Percentiles rank a stretch among this genome's conserved stretches.
Evolutionary conservation across 148 eudicot species (phyloP).

Genomic region (Vaccinium macrocarpon): DNA sequence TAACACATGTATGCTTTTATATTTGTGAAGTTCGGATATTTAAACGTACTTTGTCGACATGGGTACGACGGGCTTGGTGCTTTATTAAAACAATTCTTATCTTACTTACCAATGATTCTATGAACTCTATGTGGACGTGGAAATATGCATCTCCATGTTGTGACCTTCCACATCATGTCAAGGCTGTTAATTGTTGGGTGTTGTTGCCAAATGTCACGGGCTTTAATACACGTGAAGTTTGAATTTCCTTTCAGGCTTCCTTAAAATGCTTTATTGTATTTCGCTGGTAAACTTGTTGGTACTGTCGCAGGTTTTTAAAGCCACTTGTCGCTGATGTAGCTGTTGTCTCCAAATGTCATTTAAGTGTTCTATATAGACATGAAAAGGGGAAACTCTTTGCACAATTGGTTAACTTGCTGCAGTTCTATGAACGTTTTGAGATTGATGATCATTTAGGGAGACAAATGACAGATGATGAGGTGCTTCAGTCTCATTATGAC

Average conservation of each 20-base stretch:
- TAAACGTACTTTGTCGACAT: neutral
- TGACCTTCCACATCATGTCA: neutral
- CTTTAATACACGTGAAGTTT: neutral
- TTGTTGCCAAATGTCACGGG: neutral
- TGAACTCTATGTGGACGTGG: neutral
- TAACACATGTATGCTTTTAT: neutral
- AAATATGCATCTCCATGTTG: neutral
- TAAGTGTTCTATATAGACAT: conserved; percentile 84
- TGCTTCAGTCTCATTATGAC: conserved; percentile 89
- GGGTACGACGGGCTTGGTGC: neutral
- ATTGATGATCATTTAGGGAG: conserved; percentile 84
- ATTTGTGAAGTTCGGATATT: neutral
- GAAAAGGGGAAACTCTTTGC: conserved; percentile 85
- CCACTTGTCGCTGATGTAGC: conserved; percentile 98
- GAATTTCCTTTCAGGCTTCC: neutral
- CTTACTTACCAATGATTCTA: neutral
- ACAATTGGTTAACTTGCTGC: conserved; percentile 92
- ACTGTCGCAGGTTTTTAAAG: conserved; percentile 59
- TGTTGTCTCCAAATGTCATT: conserved; percentile 94
- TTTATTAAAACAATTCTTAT: neutral
- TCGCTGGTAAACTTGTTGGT: neutral
- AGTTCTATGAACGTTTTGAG: conserved; percentile 91
- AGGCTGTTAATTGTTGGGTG: neutral
- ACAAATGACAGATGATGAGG: conserved; percentile 94
- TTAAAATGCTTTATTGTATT: neutral